Conservation (phyloP, 805 yeast species). For the Pichia deserticola region DNA sequence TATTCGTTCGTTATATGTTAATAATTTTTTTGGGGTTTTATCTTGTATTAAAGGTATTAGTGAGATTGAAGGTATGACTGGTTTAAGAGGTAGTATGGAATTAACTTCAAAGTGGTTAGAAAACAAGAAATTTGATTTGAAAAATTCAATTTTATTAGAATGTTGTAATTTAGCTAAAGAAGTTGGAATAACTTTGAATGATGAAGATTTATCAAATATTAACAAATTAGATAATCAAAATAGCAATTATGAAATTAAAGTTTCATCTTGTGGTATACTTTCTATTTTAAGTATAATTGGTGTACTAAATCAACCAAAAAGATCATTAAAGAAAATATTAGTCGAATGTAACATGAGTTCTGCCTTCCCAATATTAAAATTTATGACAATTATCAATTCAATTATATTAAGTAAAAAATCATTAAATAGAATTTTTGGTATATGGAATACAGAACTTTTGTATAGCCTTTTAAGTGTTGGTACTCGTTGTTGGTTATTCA, state of each 20-base stretch:
- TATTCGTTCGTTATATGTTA: slow-evolving; percentile 6
- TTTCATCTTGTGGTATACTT: not conserved
- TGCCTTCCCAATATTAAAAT: slow-evolving; percentile 8
- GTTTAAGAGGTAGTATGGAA: slow-evolving; percentile 12
- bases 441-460: slow-evolving; percentile 12
- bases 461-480: slow-evolving; percentile 9
- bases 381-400: slow-evolving; percentile 1
- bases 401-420: not conserved
- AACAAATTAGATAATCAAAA: not conserved
- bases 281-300: slow-evolving; percentile 7
- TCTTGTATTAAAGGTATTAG: slow-evolving; percentile 21
- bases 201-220: not conserved
- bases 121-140: not conserved
- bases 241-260: not conserved
- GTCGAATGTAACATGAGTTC: slow-evolving; percentile 13
- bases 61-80: slow-evolving; percentile 14
- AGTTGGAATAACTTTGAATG: slow-evolving; percentile 7
- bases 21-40: slow-evolving; percentile 13
- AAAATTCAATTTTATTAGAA: slow-evolving; percentile 6
- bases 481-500: slow-evolving; percentile 12
- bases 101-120: slow-evolving; percentile 8
- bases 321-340: slow-evolving; percentile 9
- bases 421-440: slow-evolving; percentile 7
- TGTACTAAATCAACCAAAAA: slow-evolving; percentile 9
- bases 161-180: slow-evolving; percentile 2